Percentiles rank a stretch among this genome's conserved stretches.
Conservation (phyloP, 2,329 filamentous ascomycete species). For the Fusarium illudens region DNA sequence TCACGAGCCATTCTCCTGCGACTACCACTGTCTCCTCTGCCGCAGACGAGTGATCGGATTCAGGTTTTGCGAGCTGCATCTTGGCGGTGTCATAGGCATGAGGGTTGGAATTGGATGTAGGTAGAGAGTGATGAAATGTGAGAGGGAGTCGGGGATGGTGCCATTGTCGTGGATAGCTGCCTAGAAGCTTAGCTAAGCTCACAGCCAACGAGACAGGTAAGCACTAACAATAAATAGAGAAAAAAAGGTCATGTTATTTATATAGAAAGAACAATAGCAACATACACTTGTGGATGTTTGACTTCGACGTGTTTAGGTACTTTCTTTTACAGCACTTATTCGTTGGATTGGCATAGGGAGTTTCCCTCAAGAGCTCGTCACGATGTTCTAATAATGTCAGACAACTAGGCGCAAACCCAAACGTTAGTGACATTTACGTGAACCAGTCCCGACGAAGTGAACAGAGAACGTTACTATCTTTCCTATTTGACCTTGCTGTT, state of each 20-base stretch:
- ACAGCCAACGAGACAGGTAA: too few relatives aligned
- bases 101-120: neutral
- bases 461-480: too few relatives aligned
- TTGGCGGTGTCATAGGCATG: neutral
- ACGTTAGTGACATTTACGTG: too few relatives aligned
- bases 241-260: neutral
- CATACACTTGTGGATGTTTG: neutral
- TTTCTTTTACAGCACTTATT: too few relatives aligned
- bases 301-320: neutral
- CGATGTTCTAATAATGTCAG: too few relatives aligned
- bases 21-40: neutral
- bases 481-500: too few relatives aligned
- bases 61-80: neutral
- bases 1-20: conserved; percentile 15
- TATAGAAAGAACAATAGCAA: neutral
- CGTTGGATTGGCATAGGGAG: too few relatives aligned
- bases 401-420: too few relatives aligned
- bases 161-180: neutral
- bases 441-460: too few relatives aligned
- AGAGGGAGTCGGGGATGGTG: neutral
- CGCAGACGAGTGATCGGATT: neutral
- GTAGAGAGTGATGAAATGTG: neutral
- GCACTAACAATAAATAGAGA: too few relatives aligned
- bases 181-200: neutral
- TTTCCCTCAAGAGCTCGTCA: too few relatives aligned